A percentile compares a stretch with the other conserved stretches of the same genome.
These are phyloP conservation scores for Ustilago cynodontis DNA, from an alignment of 1,284 basidiomycete genomes.

Conservation along the genomic window DNA sequence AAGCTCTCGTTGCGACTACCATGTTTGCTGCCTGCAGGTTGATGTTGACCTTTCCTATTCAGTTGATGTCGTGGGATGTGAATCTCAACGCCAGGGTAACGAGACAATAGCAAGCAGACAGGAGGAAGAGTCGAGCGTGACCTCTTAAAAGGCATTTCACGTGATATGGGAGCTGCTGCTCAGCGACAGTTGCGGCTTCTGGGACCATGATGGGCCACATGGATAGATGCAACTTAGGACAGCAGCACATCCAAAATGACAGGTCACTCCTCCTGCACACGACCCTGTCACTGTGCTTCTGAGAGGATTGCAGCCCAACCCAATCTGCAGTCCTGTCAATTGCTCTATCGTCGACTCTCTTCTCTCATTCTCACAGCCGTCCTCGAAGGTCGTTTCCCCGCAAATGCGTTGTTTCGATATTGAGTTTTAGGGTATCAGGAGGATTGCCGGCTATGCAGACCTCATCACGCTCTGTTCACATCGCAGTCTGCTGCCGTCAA, in stretches of 20 bases:
- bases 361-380: not conserved
- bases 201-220: not conserved
- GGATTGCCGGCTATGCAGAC: not conserved
- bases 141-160: not conserved
- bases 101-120: not conserved
- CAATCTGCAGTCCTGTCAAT: not conserved
- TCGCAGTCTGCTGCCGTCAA: slow-evolving; percentile 4
- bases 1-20: slow-evolving; percentile 20
- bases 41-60: no score
- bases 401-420: no score
- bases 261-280: not conserved
- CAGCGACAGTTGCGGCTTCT: not conserved
- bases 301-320: not conserved
- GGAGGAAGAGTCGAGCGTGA: not conserved
- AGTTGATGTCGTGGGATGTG: no score
- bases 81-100: no score
- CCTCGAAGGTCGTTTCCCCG: not conserved
- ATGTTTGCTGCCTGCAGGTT: no score
- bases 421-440: no score
- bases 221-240: not conserved
- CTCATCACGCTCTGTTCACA: not conserved
- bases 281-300: not conserved
- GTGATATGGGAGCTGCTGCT: not conserved
- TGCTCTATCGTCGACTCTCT: not conserved
- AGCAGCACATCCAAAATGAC: not conserved